Base-by-base conservation (phyloP, 306 rosid species). In the Castanea crenata region DNA sequence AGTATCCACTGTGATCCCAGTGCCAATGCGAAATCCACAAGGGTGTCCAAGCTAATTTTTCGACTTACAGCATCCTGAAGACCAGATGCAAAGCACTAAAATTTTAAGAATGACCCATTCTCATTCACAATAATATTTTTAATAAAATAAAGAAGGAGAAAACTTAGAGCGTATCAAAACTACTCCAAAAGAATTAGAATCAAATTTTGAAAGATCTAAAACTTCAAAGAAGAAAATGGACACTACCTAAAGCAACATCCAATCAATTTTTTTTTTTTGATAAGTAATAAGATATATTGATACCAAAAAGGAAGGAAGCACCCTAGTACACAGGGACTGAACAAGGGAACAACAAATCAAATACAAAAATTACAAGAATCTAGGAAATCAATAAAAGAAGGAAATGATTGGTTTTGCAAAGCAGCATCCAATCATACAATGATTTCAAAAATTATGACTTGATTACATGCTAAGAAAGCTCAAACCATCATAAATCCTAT, bases 1-100 rank as follows among this genome's bases (percentile, higher is more conserved):
- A 92, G 88, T 85, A 92, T 82, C 99, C 99, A 95, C 55, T 95
- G 99, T 74, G 99, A 92, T 79, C 99, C 97, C 85, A 92, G 92
- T 27, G 81, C 87, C 84, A 81, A 81, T 2, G 97, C 95, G 77
- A 92, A 91, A 59, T 95, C 99, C 3, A 95, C 89, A 41, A 95
- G 88, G 31, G 97, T 92, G 79, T 95, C 99, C 79, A 95, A 81
- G 85, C 97, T 95, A 81, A 95, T 92, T 88, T 95, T 95, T 35
- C 97, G 87, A 84, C 97, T 92, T 29, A 94, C 99, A 1, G 99
- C 94, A 59, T 95, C 99, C 99, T 95, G 91, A 55, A 64, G 73
- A 85, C 23, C 46, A 65, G 80, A 79, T n/a, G 72, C 67, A 76
- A 46, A 69, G 55, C 35, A 49, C 64, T 63, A 54, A 67, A 44